Base-by-base conservation (phyloP, 768 basidiomycete species). In the Psilocybe azurescens region DNA sequence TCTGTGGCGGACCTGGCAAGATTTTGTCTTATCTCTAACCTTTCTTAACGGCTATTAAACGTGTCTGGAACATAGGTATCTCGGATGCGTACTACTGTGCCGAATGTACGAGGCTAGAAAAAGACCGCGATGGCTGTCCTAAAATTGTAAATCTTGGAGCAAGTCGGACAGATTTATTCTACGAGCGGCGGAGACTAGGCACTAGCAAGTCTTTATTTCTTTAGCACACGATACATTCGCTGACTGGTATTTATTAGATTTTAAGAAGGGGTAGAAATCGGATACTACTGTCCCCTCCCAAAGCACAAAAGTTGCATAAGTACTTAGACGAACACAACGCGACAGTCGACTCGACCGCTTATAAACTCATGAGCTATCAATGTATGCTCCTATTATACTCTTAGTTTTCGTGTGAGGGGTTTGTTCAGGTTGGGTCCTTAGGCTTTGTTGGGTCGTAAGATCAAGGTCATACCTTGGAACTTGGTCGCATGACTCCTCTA, bases 31-130 rank as follows among this genome's bases (percentile, higher is more conserved):
- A 39, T 39, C 38, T 44, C 11, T 13, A 16, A 36, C 11, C 14
- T 44, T n/a, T 16, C 14, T 44, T 44, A 5, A 44, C 41, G 11
- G 41, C 5, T 0, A 44, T n/a, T 44, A 0, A 54, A n/a, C 41
- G 62, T 30, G 13, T 52, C 14, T 29, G 41, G 2, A 13, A 20
- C 36, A 24, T 49, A 97, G 97, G 97, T 71, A 97, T 99, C 55
- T 98, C 96, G 29, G 97, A 99, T 73, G 97, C 97, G 2, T 99
- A 99, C 76, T 99, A 99, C 70, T 99, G 97, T 66, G 96, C 97
- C 1, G 95, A 97, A 78, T 98, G 94, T 71, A 95, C 93, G 14
- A 82, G 96, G 53, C 79, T 99, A 54, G 97, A 99, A 74, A 99
- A 99, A 72, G 96, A 98, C 69, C 82, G 97, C 36, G 97, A 99